phyloP scores from a whole-genome alignment of 2,329 filamentous ascomycete genomes.

The Teratosphaeria epicoccoides region DNA sequence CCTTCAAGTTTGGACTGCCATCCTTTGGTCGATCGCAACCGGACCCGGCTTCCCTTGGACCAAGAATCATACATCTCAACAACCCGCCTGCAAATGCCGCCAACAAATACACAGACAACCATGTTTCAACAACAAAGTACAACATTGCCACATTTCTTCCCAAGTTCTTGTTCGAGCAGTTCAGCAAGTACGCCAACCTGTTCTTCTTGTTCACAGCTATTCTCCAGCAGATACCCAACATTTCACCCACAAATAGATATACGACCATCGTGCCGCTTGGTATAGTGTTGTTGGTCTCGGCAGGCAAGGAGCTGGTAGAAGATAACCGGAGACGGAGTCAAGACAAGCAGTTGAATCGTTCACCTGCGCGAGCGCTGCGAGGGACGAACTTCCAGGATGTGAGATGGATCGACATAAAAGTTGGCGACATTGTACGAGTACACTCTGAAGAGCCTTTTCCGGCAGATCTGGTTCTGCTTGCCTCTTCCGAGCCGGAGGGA shows the following conservation, averaged over 20 bases:
- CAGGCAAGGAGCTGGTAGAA: slow-evolving; percentile 86
- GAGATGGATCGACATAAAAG: slow-evolving; percentile 86
- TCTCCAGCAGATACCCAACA: slow-evolving; percentile 86
- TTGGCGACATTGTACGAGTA: slow-evolving; percentile 86
- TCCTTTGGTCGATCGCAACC: slow-evolving; percentile 57
- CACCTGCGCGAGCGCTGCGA: slow-evolving; percentile 69
- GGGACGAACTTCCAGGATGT: slow-evolving; percentile 77
- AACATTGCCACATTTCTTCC: slow-evolving; percentile 86
- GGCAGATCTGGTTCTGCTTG: slow-evolving; percentile 81
- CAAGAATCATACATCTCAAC: slow-evolving; percentile 88
- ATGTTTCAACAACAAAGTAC: slow-evolving; percentile 96
- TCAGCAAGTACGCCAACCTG: slow-evolving; percentile 97
- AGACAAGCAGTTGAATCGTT: slow-evolving; percentile 78
- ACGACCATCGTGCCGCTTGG: slow-evolving; percentile 92
- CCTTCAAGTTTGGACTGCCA: slow-evolving; percentile 81
- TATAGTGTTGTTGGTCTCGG: slow-evolving; percentile 86
- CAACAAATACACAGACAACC: slow-evolving; percentile 91
- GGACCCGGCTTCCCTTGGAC: slow-evolving; percentile 83
- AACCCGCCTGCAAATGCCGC: slow-evolving; percentile 82
- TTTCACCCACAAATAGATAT: slow-evolving; percentile 90
- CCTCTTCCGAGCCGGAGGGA: slow-evolving; percentile 93
- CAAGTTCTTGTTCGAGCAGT: slow-evolving; percentile 96
- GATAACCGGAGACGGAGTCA: slow-evolving; percentile 83
- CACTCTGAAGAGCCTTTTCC: slow-evolving; percentile 93
- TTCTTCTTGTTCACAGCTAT: slow-evolving; percentile 98